Evolutionary conservation across 192 early-diverging fungal species (phyloP), one percentile per base, ranked within the genome.

Genomic region (Dimargaris cristalligena): DNA sequence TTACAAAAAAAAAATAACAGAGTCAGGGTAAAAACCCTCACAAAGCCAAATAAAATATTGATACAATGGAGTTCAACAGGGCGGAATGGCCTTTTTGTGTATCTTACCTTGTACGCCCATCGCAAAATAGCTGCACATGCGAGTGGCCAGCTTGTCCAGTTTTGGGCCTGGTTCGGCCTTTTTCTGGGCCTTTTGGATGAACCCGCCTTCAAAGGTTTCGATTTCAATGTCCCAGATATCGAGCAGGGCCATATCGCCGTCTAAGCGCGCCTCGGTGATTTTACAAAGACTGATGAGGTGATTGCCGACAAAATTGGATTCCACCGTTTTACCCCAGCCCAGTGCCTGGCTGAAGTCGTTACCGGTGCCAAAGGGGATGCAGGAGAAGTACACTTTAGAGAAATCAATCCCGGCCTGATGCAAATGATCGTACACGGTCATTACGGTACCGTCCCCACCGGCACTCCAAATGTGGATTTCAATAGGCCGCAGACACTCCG

Each of bases 381-480:
- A 77, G 41, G 80, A 81, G 57, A 84, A 84, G 60, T 71, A 84
- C 41, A 87, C 66, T 16, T 75, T 71, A 31, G 80, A 69, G 29
- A 81, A 68, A 48, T 82, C 78, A 45, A 84, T 74, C 25, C 73
- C 71, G 60, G 80, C 72, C 32, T 64, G 63, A 52, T 82, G 75
- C 60, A 86, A 63, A 22, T 71, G 66, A 61, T 81, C 78, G 33
- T 85, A 65, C 1, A 85, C 83, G 13, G 78, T 70, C 72, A 82
- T 84, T 23, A 87, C 78, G 0, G 85, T 87, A 29, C 85, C 85
- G 65, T 87, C 85, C 26, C 85, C 85, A 41, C 85, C 85, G 0
- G 82, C 85, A 58, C 76, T 79, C 85, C 85, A 87, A 30, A 82
- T 77, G 64, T 87, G 85, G 57, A 87, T 67, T 61, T 83, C 73